Evolutionary conservation across 179 eudicot species (phyloP).

Genomic region (Amaranthus tricolor): DNA sequence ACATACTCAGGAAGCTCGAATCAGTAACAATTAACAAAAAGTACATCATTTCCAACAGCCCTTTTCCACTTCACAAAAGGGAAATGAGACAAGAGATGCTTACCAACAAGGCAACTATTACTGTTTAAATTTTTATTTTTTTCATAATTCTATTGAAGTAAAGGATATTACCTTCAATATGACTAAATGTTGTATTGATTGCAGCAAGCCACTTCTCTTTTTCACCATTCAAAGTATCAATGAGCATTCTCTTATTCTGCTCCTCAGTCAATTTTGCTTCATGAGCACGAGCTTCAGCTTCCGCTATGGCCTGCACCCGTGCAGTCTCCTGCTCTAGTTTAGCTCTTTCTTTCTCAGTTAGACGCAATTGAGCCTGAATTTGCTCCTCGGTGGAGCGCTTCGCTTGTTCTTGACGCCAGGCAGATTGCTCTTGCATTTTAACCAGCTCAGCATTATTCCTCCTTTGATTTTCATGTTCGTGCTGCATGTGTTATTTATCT

Average conservation of each 20-base stretch:
- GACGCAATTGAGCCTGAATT: slow-evolving; percentile 87
- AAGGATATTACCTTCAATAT: slow-evolving; percentile 69
- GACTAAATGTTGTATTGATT: slow-evolving; percentile 87
- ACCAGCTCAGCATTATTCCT: slow-evolving; percentile 74
- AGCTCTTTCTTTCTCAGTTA: slow-evolving; percentile 96
- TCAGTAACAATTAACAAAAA: neutral
- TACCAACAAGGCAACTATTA: neutral
- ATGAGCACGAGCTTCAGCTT: slow-evolving; percentile 92
- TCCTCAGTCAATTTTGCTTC: slow-evolving; percentile 87
- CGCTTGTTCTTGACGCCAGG: slow-evolving; percentile 72
- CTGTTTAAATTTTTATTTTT: neutral
- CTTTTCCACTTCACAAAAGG: neutral
- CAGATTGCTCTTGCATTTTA: slow-evolving; percentile 91
- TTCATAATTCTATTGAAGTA: neutral
- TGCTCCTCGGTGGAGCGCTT: slow-evolving; percentile 91
- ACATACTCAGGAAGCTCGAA: neutral
- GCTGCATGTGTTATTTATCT: slow-evolving; percentile 39
- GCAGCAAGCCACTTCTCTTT: slow-evolving; percentile 98
- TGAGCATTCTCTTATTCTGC: slow-evolving; percentile 82
- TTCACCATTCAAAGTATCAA: slow-evolving; percentile 75
- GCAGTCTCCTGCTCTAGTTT: slow-evolving; percentile 85
- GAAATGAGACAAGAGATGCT: neutral
- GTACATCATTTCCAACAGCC: neutral
- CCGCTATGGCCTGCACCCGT: slow-evolving; percentile 87
- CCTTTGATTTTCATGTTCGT: slow-evolving; percentile 91